Percentiles rank a stretch among this genome's conserved stretches.
phyloP scores from a whole-genome alignment of 2,329 filamentous ascomycete genomes.

The Alternaria panax region DNA sequence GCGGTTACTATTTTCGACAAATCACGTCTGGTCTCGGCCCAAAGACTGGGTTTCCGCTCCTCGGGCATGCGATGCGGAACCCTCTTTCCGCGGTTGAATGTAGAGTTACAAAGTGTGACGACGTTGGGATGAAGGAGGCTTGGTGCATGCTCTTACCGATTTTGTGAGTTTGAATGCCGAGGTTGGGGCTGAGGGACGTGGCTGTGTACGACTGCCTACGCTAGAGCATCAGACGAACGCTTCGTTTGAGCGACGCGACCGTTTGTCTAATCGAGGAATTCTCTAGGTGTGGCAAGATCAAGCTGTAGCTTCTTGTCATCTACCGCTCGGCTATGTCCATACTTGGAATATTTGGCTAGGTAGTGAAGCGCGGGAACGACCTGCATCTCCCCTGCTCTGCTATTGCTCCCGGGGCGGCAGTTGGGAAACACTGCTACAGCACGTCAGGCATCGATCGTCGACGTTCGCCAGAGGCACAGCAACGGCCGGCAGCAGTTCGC shows the following conservation, averaged over 20 bases:
- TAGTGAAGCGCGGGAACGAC: conserved; percentile 13
- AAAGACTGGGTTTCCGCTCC: conserved; percentile 42
- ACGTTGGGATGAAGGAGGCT: conserved; percentile 5
- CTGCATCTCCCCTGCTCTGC: conserved; percentile 9
- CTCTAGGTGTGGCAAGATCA: conserved; percentile 5
- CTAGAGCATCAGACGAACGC: conserved; percentile 17
- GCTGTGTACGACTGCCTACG: conserved; percentile 20
- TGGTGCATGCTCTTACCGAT: conserved; percentile 18
- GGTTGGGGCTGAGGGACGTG: conserved; percentile 25
- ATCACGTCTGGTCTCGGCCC: conserved; percentile 49
- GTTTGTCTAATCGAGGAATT: neutral
- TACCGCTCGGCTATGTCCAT: conserved; percentile 21
- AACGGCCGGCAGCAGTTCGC: conserved; percentile 20
- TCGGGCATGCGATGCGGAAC: conserved; percentile 49
- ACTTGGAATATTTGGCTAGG: conserved; percentile 19
- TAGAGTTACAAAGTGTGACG: conserved; percentile 50
- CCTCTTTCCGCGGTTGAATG: conserved; percentile 52
- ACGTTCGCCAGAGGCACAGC: conserved; percentile 15
- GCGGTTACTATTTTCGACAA: conserved; percentile 54
- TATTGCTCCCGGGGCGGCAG: conserved; percentile 7
- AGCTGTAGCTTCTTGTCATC: conserved; percentile 7
- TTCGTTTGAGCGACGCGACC: conserved; percentile 14
- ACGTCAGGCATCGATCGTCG: neutral
- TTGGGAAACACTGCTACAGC: conserved; percentile 4
- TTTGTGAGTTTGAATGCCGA: conserved; percentile 26